A percentile compares a stretch with the other conserved stretches of the same genome.
Evolutionary conservation across 2,329 filamentous ascomycete genomes (phyloP).

Genomic region (Passalora sequoiae): DNA sequence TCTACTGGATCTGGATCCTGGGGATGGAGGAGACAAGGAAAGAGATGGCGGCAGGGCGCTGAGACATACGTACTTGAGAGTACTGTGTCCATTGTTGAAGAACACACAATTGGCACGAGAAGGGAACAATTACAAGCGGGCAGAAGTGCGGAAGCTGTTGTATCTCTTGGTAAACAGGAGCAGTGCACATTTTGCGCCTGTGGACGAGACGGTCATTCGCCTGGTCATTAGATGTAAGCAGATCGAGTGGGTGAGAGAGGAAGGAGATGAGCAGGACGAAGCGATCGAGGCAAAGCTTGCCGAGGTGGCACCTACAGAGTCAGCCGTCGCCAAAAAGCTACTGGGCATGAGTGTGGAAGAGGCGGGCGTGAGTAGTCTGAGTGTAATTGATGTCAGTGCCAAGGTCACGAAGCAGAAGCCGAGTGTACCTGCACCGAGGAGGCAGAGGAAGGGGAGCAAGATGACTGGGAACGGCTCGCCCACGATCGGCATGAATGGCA

Average conservation of each 20-base stretch:
- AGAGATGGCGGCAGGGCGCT: slow-evolving; percentile 46
- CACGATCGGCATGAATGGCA: slow-evolving; percentile 6
- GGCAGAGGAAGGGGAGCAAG: slow-evolving; percentile 39
- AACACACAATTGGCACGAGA: slow-evolving; percentile 85
- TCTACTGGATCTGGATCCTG: slow-evolving; percentile 82
- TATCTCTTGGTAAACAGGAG: slow-evolving; percentile 53
- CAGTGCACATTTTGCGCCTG: slow-evolving; percentile 66
- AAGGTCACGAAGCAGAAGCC: slow-evolving; percentile 71
- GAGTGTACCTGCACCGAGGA: slow-evolving; percentile 73
- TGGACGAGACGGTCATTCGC: slow-evolving; percentile 72
- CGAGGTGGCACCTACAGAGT: slow-evolving; percentile 25
- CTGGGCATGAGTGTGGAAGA: slow-evolving; percentile 67
- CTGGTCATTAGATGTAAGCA: slow-evolving; percentile 65
- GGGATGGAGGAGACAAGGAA: slow-evolving; percentile 20
- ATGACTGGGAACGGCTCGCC: slow-evolving; percentile 9
- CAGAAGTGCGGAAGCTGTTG: slow-evolving; percentile 74
- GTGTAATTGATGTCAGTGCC: slow-evolving; percentile 67
- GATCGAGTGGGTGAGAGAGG: slow-evolving; percentile 35
- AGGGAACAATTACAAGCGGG: slow-evolving; percentile 77
- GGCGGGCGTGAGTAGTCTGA: slow-evolving; percentile 66
- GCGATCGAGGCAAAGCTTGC: slow-evolving; percentile 26
- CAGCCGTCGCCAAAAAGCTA: slow-evolving; percentile 47
- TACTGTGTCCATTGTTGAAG: slow-evolving; percentile 81
- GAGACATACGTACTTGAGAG: slow-evolving; percentile 89
- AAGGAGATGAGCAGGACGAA: slow-evolving; percentile 30